phyloP scores from a whole-genome alignment of 352 stramenopile species.

The Globisporangium recalcitrans region DNA sequence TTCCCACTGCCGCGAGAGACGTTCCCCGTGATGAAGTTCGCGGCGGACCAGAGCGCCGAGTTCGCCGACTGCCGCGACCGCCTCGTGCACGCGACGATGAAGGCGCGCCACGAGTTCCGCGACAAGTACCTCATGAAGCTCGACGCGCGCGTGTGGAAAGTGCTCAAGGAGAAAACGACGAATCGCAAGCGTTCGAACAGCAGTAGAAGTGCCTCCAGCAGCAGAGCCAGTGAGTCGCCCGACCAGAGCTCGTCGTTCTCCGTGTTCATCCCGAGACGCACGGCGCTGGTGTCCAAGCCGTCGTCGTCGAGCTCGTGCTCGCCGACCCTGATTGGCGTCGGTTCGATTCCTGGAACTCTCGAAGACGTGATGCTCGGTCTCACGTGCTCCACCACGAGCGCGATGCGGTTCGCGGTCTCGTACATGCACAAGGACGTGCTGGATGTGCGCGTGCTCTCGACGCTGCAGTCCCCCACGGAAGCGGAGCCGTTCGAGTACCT shows the following conservation, averaged over 20 bases:
- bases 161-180: conserved; percentile 19
- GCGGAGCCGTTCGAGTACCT: conserved; percentile 24
- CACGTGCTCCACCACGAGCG: conserved; percentile 18
- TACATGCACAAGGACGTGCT: conserved; percentile 23
- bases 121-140: conserved; percentile 21
- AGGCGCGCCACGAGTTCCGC: conserved; percentile 20
- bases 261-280: conserved; percentile 17
- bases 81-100: conserved; percentile 23
- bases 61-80: conserved; percentile 23
- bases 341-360: conserved; percentile 20
- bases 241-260: conserved; percentile 7
- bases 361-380: conserved; percentile 28
- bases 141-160: conserved; percentile 20
- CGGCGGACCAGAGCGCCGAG: conserved; percentile 19
- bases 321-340: conserved; percentile 28
- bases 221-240: background rate
- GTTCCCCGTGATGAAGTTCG: conserved; percentile 29
- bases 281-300: conserved; percentile 4
- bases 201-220: background rate
- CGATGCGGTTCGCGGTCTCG: conserved; percentile 22
- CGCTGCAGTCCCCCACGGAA: conserved; percentile 19
- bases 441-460: conserved; percentile 23
- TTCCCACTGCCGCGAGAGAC: conserved; percentile 21
- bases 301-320: conserved; percentile 20
- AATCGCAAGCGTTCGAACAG: background rate